phyloP scores from a whole-genome alignment of 2,329 filamentous ascomycete species.

The Spiromastix sp. region DNA sequence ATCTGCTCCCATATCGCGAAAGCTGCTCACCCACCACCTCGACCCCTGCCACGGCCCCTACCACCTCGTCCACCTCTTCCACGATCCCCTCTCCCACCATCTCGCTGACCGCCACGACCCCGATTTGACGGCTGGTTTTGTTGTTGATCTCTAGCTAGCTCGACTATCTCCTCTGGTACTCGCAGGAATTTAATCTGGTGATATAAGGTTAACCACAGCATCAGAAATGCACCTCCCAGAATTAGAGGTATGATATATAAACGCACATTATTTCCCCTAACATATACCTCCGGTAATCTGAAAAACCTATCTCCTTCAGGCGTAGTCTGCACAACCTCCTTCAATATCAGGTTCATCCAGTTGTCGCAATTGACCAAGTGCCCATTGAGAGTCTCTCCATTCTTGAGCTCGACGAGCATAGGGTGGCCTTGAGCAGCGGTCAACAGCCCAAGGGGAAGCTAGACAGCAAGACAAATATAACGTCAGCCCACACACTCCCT shows the following conservation, averaged over 20 bases:
- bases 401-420: slow-evolving; percentile 96
- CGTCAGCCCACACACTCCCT: too few relatives aligned
- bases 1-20: too few relatives aligned
- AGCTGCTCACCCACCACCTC: slow-evolving; percentile 26
- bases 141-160: slow-evolving; percentile 86
- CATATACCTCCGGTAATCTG: slow-evolving; percentile 84
- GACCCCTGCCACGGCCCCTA: slow-evolving; percentile 34
- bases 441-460: slow-evolving; percentile 67
- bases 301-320: slow-evolving; percentile 92
- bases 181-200: slow-evolving; percentile 92
- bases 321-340: slow-evolving; percentile 94
- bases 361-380: slow-evolving; percentile 95
- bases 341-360: slow-evolving; percentile 98
- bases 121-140: slow-evolving; percentile 49
- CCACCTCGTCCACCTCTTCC: slow-evolving; percentile 33
- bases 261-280: slow-evolving; percentile 91
- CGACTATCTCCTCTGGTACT: slow-evolving; percentile 93
- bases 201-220: neutral
- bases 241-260: neutral
- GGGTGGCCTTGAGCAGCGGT: slow-evolving; percentile 95
- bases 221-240: slow-evolving; percentile 2
- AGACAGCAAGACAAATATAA: slow-evolving; percentile 4
- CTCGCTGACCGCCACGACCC: slow-evolving; percentile 27
- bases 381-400: slow-evolving; percentile 93
- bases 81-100: slow-evolving; percentile 29